Evolutionary conservation across 441 rosid genomes (phyloP), one percentile per base, ranked within the genome.

Genomic region (Corymbia citriodora): DNA sequence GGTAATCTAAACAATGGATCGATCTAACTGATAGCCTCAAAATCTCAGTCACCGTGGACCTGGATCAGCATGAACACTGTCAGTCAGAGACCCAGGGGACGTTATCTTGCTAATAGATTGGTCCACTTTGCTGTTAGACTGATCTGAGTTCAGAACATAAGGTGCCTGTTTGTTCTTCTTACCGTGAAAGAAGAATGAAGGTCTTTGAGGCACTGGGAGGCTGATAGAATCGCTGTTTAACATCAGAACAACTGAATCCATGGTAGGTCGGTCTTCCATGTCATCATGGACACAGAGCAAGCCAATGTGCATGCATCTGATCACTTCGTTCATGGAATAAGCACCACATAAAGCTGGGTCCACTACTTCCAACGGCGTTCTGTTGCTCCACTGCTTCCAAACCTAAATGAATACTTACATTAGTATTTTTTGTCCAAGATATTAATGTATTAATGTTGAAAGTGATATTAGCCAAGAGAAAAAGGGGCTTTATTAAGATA

Each of bases 81-180:
- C 74, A 15, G 10, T 65, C 21, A 0, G 19, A n/a, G 74, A 65
- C 21, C 74, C 7, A 19, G 0, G 40, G 3, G 40, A n/a, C 0
- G 1, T 65, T 65, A 15, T 65, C 11, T 65, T 65, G 74, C 40
- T 8, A 65, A 14, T 5, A 4, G 74, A 65, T n/a, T 65, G 74
- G 74, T 8, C 74, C 74, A n/a, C 74, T 1, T 65, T 65, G 74
- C 3, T 2, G 74, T 8, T n/a, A 7, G 6, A 7, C n/a, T 8
- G 74, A 65, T 65, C 74, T n/a, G 36, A 65, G 6, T 65, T 65
- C 36, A 65, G 74, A 65, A 1, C 74, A 65, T 36, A n/a, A n/a
- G 11, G 36, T 65, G 36, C 74, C 36, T 15, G 40, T n/a, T 65
- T 65, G 11, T 8, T 3, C 40, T 65, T n/a, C 74, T 65, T 65